Evolutionary conservation across 495 filamentous ascomycete species (phyloP).

Genomic region (Aspergillus incahuasiensis): DNA sequence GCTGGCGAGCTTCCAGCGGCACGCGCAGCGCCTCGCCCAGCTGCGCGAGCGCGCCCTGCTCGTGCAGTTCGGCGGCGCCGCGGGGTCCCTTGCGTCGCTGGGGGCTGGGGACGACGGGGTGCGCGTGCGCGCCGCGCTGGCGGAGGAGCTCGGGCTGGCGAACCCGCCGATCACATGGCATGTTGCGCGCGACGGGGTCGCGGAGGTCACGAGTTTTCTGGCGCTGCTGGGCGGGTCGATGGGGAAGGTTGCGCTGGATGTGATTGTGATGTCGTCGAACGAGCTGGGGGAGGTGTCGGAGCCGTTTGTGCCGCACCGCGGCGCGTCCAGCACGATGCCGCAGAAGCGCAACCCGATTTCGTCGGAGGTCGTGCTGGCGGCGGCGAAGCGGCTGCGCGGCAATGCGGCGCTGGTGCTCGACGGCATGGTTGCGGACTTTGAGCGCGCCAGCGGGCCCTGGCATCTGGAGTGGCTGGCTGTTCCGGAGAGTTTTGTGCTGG

Average conservation of each 20-base stretch:
- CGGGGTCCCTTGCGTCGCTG: conserved; percentile 43
- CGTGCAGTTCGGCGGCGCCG: conserved; percentile 47
- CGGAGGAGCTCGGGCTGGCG: conserved; percentile 31
- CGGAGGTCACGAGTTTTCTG: conserved; percentile 47
- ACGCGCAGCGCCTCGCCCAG: conserved; percentile 35
- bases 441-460: conserved; percentile 50
- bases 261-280: conserved; percentile 54
- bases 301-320: conserved; percentile 50
- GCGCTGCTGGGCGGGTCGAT: conserved; percentile 45
- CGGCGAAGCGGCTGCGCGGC: conserved; percentile 45
- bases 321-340: conserved; percentile 51
- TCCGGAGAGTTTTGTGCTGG: conserved; percentile 48
- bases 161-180: conserved; percentile 46
- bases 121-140: conserved; percentile 37
- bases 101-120: conserved; percentile 31
- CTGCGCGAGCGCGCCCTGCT: conserved; percentile 33
- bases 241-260: conserved; percentile 49
- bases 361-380: conserved; percentile 47
- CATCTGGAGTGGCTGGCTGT: conserved; percentile 52
- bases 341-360: conserved; percentile 55
- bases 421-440: conserved; percentile 51
- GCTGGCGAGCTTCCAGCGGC: conserved; percentile 41
- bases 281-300: conserved; percentile 52
- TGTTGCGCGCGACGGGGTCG: conserved; percentile 44
- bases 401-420: conserved; percentile 48